These are phyloP conservation scores for Botrytis pseudocinerea DNA, from an alignment of 2,329 filamentous ascomycete genomes.

Conservation along the genomic window DNA sequence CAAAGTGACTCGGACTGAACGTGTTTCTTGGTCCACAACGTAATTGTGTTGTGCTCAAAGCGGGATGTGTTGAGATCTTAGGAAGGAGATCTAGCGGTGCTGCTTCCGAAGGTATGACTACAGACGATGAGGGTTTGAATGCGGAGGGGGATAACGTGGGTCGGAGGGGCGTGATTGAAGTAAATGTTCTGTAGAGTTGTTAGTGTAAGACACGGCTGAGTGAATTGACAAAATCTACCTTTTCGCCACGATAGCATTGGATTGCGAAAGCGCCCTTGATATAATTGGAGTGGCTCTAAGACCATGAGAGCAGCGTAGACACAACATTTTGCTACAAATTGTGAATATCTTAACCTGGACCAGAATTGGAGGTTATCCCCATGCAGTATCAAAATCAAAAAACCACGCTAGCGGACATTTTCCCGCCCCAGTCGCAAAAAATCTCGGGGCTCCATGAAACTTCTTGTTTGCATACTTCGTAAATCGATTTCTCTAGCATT, in stretches of 20 bases:
- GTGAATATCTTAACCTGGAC: constrained; percentile 1
- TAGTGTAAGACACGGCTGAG: neutral
- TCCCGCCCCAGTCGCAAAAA: constrained; percentile 27
- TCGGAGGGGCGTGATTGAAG: constrained; percentile 36
- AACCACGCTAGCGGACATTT: constrained; percentile 30
- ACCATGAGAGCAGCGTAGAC: constrained; percentile 36
- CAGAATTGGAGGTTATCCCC: constrained; percentile 22
- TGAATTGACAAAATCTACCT: constrained; percentile 29
- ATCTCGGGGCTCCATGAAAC: constrained; percentile 11
- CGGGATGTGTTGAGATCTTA: constrained; percentile 40
- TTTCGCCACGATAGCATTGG: constrained; percentile 24
- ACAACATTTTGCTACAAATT: constrained; percentile 36
- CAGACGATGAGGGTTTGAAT: constrained; percentile 24
- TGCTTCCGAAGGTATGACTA: neutral
- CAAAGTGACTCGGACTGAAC: constrained; percentile 42
- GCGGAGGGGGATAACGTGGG: constrained; percentile 34
- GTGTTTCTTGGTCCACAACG: constrained; percentile 41
- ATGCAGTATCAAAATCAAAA: constrained; percentile 21
- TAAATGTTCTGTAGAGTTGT: constrained; percentile 36
- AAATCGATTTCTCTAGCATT: neutral
- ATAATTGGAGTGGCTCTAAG: constrained; percentile 28
- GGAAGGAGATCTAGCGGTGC: constrained; percentile 36
- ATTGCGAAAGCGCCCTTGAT: constrained; percentile 23
- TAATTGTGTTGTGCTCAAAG: constrained; percentile 37
- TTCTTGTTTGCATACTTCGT: neutral